Base-by-base conservation (phyloP, 2,329 filamentous ascomycete species). In the Clonostachys rhizophaga region DNA sequence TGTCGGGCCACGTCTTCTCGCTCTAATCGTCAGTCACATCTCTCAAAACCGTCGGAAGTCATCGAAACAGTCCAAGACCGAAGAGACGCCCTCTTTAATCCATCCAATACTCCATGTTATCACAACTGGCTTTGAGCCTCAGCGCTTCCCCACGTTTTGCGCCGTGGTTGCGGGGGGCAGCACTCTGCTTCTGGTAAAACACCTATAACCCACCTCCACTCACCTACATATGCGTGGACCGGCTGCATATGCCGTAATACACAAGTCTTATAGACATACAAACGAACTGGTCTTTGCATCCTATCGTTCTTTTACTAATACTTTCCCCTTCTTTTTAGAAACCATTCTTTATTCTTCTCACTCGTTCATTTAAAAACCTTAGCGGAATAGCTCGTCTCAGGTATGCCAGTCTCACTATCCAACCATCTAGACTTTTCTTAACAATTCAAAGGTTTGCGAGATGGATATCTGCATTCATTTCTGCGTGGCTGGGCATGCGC, bases 131-230 rank as follows among this genome's bases (percentile, higher is more conserved):
- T 63, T 84, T 14, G 76, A 79, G 41, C 65, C 68, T 47, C 74
- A 75, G 50, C 71, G 80, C 9, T 85, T 85, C 55, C 79, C 82
- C 40, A 70, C 79, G 5, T 85, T 85, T 58, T 85, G 81, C 58
- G 81, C 80, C 8, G 68, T 72, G 7, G 63, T 85, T 10, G 75
- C 80, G 37, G 82, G 81, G 34, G 80, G 81, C 37, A 77, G 75
- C 52, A 81, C 79, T 20, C 59, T 84, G n/a, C 58, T 84, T n/a
- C 73, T 83, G 70, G 80, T 78, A 65, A 55, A 70, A 57, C 42
- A 42, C 41, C 24, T 30, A 30, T 30, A 30, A 9, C 24, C 24
- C 24, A 30, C 24, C 8, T 30, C 24, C 24, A 30, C 24, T 30
- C 24, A 30, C 24, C 24, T 30, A 30, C 24, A 30, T 30, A 30